These are phyloP conservation scores for Whalleya microplaca DNA, from an alignment of 2,329 filamentous ascomycete species.

Conservation along the genomic window DNA sequence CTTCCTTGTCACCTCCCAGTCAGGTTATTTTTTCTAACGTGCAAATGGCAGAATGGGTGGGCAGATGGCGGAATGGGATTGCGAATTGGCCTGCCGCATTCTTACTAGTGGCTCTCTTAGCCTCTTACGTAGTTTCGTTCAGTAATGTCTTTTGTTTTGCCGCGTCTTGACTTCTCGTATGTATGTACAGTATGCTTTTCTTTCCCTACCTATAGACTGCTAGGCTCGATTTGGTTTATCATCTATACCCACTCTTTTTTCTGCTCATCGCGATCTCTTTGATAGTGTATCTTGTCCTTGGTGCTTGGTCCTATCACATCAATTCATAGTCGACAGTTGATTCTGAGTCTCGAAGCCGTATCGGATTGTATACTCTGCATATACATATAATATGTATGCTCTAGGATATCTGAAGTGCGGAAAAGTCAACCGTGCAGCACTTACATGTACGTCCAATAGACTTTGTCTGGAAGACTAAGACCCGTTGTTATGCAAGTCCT, in stretches of 20 bases:
- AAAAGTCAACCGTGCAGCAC: background rate
- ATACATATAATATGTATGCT: background rate
- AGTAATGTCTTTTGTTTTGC: conserved; percentile 2
- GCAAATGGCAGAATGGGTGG: conserved; percentile 17
- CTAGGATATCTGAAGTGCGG: no score
- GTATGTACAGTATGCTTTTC: no score
- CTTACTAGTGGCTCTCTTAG: conserved; percentile 16
- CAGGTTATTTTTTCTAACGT: conserved; percentile 2
- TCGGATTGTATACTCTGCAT: background rate
- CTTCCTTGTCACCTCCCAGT: conserved; percentile 23
- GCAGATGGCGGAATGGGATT: conserved; percentile 3
- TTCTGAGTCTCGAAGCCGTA: background rate
- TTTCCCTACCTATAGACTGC: no score
- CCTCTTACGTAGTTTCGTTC: background rate
- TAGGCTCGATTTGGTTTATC: background rate
- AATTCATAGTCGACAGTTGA: background rate
- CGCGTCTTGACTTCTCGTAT: conserved; percentile 11
- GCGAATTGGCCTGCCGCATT: conserved; percentile 24
- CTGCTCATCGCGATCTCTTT: background rate
- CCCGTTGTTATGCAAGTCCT: background rate
- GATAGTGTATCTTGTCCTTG: background rate
- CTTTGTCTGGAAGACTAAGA: background rate
- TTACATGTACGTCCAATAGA: background rate
- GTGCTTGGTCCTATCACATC: no score
- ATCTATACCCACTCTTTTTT: background rate